A percentile compares a stretch with the other conserved stretches of the same genome.
These are phyloP conservation scores for Metschnikowia chrysomelidarum DNA, from an alignment of 805 yeast species.

Conservation along the genomic window DNA sequence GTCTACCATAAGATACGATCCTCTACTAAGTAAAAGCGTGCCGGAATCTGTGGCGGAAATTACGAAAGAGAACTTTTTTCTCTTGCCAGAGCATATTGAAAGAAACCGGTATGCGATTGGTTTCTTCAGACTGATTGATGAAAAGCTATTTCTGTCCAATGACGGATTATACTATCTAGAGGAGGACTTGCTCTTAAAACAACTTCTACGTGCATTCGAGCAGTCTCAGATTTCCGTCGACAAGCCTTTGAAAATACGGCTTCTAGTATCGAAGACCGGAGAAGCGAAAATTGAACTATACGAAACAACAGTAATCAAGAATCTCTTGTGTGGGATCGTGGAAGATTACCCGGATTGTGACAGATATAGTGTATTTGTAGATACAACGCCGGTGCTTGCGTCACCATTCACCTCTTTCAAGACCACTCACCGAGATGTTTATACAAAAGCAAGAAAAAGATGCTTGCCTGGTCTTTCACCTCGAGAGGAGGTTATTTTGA, in stretches of 20 bases:
- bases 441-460: slow-evolving; percentile 59
- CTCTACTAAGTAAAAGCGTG: slow-evolving; percentile 38
- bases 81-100: slow-evolving; percentile 61
- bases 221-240: slow-evolving; percentile 21
- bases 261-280: slow-evolving; percentile 29
- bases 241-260: slow-evolving; percentile 33
- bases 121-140: slow-evolving; percentile 39
- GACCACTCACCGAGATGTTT: slow-evolving; percentile 70
- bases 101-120: slow-evolving; percentile 54
- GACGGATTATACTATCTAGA: slow-evolving; percentile 19
- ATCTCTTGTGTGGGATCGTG: slow-evolving; percentile 32
- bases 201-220: slow-evolving; percentile 28
- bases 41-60: slow-evolving; percentile 29
- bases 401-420: slow-evolving; percentile 86
- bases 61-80: slow-evolving; percentile 46
- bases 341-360: slow-evolving; percentile 16
- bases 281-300: slow-evolving; percentile 32
- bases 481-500: slow-evolving; percentile 67
- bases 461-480: slow-evolving; percentile 38
- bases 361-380: slow-evolving; percentile 63
- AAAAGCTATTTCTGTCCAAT: slow-evolving; percentile 31
- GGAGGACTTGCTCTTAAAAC: slow-evolving; percentile 37
- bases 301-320: slow-evolving; percentile 23
- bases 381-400: slow-evolving; percentile 47
- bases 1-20: slow-evolving; percentile 77